These are phyloP conservation scores for Aspergillus proliferans DNA, from an alignment of 2,329 filamentous ascomycete genomes.

Conservation along the genomic window DNA sequence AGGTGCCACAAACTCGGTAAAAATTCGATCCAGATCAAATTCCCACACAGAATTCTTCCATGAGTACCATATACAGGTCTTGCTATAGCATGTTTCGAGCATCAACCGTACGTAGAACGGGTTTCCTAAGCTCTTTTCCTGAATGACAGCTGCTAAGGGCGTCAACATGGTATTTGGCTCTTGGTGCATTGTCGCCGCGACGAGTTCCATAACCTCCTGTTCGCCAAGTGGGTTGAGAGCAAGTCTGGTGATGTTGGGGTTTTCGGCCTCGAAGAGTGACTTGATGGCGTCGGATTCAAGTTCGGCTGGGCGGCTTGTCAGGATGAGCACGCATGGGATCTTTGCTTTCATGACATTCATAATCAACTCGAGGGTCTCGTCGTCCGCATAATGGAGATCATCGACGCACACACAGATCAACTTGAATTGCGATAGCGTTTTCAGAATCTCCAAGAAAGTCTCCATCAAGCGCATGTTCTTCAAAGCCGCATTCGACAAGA, in stretches of 20 bases:
- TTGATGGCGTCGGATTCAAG: conserved; percentile 44
- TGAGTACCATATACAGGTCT: conserved; percentile 84
- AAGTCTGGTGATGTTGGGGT: conserved; percentile 61
- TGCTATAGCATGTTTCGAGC: conserved; percentile 77
- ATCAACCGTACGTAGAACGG: conserved; percentile 90
- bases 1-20: conserved; percentile 74
- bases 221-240: conserved; percentile 68
- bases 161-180: conserved; percentile 62
- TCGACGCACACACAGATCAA: conserved; percentile 85
- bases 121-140: conserved; percentile 83
- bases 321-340: conserved; percentile 73
- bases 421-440: conserved; percentile 73
- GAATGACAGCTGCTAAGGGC: conserved; percentile 74
- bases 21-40: conserved; percentile 78
- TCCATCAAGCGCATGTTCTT: conserved; percentile 70
- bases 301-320: conserved; percentile 68
- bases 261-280: conserved; percentile 39
- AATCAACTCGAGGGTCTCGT: conserved; percentile 78
- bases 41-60: conserved; percentile 78
- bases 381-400: conserved; percentile 84
- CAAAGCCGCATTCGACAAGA: conserved; percentile 33
- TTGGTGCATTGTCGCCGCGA: conserved; percentile 72
- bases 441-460: conserved; percentile 77
- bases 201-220: conserved; percentile 73
- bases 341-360: conserved; percentile 70